Base-by-base conservation (phyloP, 139 green algal genomes). In the Zygnema circumcarinatum region DNA sequence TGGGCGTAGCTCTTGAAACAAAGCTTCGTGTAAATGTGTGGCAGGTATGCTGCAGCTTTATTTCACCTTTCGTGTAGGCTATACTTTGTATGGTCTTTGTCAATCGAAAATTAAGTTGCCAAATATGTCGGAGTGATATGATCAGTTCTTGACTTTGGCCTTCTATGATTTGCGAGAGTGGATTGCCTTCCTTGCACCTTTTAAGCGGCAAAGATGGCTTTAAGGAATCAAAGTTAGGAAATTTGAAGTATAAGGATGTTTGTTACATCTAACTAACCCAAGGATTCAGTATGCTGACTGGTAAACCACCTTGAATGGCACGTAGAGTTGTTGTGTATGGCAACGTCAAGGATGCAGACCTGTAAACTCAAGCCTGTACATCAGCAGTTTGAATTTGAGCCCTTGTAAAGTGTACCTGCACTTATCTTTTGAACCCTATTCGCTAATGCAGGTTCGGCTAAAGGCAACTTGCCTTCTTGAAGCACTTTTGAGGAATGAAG, bases 401-500 rank as follows among this genome's bases (percentile, higher is more conserved):
- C n/a, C n/a, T n/a, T n/a, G n/a, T n/a, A n/a, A n/a, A n/a, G n/a
- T n/a, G n/a, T n/a, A n/a, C n/a, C n/a, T n/a, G n/a, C n/a, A n/a
- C n/a, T n/a, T n/a, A n/a, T n/a, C n/a, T n/a, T n/a, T n/a, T n/a
- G n/a, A n/a, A n/a, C n/a, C n/a, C n/a, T n/a, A n/a, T n/a, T n/a
- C n/a, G n/a, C n/a, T n/a, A n/a, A n/a, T 39, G 39, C 68, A 88
- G 82, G 75, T 84, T 73, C 39, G 73, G 2, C 38, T 90, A 16
- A 89, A 89, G 80, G 85, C 85, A 3, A 38, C 85, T 29, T 90
- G 81, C 20, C 54, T 88, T 35, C 33, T 90, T 31, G 85, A 90
- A 38, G 80, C 85, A 2, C 25, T 88, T 32, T 25, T 89, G 85
- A 3, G 80, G 47, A 67, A 89, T 21, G 31, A 90, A 36, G 84